These are phyloP conservation scores for Coniosporium apollinis DNA, from an alignment of 495 filamentous ascomycete genomes.

Conservation along the genomic window DNA sequence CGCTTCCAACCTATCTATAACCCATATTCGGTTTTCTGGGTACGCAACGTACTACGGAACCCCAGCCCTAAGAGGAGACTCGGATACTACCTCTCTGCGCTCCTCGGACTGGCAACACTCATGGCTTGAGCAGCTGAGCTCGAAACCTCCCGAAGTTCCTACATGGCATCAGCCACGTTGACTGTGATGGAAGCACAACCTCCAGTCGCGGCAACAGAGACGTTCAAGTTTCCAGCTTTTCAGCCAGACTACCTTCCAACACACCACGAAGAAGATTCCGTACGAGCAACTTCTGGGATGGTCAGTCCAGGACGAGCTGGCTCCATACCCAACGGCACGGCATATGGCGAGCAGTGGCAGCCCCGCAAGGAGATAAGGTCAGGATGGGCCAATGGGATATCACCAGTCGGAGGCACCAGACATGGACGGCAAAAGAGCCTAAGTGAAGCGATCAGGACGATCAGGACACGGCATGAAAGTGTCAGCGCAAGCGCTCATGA, in stretches of 20 bases:
- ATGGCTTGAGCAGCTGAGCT: too few species aligned
- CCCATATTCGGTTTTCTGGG: too few species aligned
- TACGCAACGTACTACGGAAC: too few species aligned
- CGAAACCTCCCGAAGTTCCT: too few species aligned
- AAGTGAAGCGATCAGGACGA: constrained; percentile 66
- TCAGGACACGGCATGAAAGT: constrained; percentile 59
- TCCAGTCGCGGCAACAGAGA: too few species aligned
- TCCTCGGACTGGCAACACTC: too few species aligned
- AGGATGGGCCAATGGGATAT: constrained; percentile 31
- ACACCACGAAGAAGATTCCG: constrained; percentile 4
- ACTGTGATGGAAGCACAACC: too few species aligned
- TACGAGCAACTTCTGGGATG: constrained; percentile 6
- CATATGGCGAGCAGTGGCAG: constrained; percentile 27
- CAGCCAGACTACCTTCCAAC: constrained; percentile 1
- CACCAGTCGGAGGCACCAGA: constrained; percentile 18
- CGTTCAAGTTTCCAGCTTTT: constrained; percentile 15
- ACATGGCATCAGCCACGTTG: too few species aligned
- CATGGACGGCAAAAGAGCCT: constrained; percentile 69
- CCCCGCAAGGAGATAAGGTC: constrained; percentile 31
- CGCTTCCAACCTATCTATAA: too few species aligned
- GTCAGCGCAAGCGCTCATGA: constrained; percentile 87
- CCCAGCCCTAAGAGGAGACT: too few species aligned
- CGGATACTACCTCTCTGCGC: too few species aligned
- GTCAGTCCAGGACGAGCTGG: constrained; percentile 10
- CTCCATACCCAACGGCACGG: constrained; percentile 5